A percentile compares a stretch with the other conserved stretches of the same genome.
Evolutionary conservation across 2,329 filamentous ascomycete genomes (phyloP).

Genomic region (Penicillium sp.): DNA sequence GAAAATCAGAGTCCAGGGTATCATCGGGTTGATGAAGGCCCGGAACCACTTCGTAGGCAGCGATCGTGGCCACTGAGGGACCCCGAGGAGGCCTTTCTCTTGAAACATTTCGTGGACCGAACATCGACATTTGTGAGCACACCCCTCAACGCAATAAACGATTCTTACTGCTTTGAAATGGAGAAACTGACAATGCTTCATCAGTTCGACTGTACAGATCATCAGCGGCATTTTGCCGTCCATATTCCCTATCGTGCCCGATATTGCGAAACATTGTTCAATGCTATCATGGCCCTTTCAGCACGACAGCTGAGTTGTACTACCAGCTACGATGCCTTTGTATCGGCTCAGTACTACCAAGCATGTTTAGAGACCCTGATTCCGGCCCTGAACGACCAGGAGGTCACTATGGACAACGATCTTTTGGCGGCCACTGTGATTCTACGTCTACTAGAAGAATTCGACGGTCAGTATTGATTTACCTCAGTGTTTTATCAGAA

Average conservation of each 20-base stretch:
- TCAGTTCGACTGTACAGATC: constrained; percentile 37
- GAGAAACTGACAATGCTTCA: constrained; percentile 10
- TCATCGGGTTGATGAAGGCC: neutral
- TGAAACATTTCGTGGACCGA: constrained; percentile 31
- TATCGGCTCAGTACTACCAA: constrained; percentile 52
- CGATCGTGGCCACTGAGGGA: constrained; percentile 30
- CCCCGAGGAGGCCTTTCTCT: constrained; percentile 26
- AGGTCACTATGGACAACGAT: constrained; percentile 49
- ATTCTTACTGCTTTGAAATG: neutral
- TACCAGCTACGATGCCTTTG: constrained; percentile 47
- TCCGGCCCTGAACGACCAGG: constrained; percentile 47
- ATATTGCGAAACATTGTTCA: constrained; percentile 43
- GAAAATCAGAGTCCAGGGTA: neutral
- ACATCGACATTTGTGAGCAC: constrained; percentile 28
- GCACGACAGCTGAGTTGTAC: constrained; percentile 51
- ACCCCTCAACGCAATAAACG: neutral
- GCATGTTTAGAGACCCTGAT: constrained; percentile 50
- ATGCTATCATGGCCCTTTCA: constrained; percentile 51
- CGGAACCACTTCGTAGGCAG: constrained; percentile 8
- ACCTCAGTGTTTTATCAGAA: neutral
- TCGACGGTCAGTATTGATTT: constrained; percentile 41
- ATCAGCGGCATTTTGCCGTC: constrained; percentile 35
- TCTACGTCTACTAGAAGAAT: constrained; percentile 50
- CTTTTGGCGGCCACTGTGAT: constrained; percentile 51
- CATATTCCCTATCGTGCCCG: constrained; percentile 34